phyloP scores from a whole-genome alignment of 768 basidiomycete genomes.

The Termitomyces titanicus region DNA sequence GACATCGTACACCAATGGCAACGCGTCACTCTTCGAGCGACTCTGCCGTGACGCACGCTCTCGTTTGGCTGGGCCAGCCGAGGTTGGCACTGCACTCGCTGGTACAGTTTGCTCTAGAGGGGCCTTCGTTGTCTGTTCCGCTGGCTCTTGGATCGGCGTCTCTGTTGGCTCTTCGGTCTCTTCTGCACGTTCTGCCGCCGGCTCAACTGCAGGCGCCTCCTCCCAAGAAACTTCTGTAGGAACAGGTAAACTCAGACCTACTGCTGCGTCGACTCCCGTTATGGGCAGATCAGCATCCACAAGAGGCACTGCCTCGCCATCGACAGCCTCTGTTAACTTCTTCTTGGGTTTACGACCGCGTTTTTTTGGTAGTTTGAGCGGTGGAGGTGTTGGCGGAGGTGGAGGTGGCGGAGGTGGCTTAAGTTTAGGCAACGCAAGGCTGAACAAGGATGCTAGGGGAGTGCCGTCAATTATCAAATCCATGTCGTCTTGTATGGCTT shows the following conservation, averaged over 20 bases:
- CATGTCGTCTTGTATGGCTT: slow-evolving; percentile 48
- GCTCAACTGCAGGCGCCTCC: neutral
- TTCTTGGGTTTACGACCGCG: slow-evolving; percentile 36
- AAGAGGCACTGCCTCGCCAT: neutral
- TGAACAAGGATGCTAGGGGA: slow-evolving; percentile 66
- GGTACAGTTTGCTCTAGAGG: slow-evolving; percentile 23
- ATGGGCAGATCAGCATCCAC: neutral
- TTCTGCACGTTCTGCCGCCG: slow-evolving; percentile 3
- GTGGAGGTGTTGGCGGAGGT: slow-evolving; percentile 34
- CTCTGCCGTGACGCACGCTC: slow-evolving; percentile 12
- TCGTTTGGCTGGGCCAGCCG: slow-evolving; percentile 22
- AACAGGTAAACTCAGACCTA: neutral
- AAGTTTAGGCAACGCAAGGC: slow-evolving; percentile 57
- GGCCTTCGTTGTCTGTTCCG: neutral
- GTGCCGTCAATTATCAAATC: slow-evolving; percentile 52
- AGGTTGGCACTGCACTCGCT: slow-evolving; percentile 38
- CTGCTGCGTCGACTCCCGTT: neutral
- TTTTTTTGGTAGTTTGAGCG: slow-evolving; percentile 37
- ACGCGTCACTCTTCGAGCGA: slow-evolving; percentile 27
- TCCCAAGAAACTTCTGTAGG: slow-evolving; percentile 16
- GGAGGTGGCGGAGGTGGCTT: slow-evolving; percentile 63
- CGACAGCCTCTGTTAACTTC: neutral
- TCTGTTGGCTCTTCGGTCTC: neutral
- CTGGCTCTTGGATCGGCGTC: neutral
- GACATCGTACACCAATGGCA: slow-evolving; percentile 66